A percentile compares a stretch with the other conserved stretches of the same genome.
Evolutionary conservation across 257 asterid species (phyloP).

Genomic region (Jasminum sambac): DNA sequence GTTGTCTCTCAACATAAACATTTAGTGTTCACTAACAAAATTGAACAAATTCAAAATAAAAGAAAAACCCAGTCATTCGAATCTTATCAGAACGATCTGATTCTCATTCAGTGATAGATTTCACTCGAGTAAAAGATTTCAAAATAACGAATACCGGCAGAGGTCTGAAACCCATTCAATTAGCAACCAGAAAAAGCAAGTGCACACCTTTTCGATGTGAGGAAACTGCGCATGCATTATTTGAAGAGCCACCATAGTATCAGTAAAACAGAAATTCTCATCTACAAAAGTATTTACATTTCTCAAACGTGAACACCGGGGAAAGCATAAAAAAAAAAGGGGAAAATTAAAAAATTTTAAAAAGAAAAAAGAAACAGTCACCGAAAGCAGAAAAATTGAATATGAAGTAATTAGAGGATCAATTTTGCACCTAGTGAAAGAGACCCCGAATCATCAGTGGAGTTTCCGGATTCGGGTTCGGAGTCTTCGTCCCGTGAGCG

Average conservation of each 20-base stretch:
- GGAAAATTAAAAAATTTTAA: too few species aligned
- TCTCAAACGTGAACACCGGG: background rate
- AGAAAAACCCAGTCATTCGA: background rate
- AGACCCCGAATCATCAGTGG: slow-evolving; percentile 31
- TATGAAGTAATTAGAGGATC: background rate
- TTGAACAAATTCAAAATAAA: background rate
- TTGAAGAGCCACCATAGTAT: slow-evolving; percentile 82
- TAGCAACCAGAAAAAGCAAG: background rate
- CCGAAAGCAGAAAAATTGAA: background rate
- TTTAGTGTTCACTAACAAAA: background rate
- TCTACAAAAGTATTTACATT: slow-evolving; percentile 34
- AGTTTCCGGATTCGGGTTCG: slow-evolving; percentile 25
- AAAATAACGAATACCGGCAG: background rate
- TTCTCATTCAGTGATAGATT: background rate
- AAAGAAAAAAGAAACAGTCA: background rate
- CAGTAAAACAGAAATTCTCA: slow-evolving; percentile 68
- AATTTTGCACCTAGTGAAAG: slow-evolving; percentile 42
- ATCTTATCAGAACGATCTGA: background rate
- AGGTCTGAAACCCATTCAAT: slow-evolving; percentile 9
- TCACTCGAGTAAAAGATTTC: background rate
- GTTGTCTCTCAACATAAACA: background rate
- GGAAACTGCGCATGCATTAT: slow-evolving; percentile 98
- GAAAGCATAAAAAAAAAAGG: background rate
- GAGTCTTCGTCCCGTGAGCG: slow-evolving; percentile 44
- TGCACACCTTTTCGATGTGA: slow-evolving; percentile 54